Evolutionary conservation across 148 eudicot species (phyloP).

Genomic region (Gaultheria prostrata): DNA sequence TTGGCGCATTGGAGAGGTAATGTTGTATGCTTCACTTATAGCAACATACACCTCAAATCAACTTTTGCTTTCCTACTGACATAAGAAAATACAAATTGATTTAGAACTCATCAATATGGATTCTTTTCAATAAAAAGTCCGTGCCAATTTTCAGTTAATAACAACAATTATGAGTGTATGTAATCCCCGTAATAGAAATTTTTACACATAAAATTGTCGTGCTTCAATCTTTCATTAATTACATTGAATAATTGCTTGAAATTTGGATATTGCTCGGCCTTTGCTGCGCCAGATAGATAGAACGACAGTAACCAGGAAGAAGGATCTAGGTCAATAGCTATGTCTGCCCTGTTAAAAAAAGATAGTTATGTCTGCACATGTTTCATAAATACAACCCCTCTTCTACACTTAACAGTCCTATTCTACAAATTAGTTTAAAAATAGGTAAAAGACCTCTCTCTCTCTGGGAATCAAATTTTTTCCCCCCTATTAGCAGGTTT

Average conservation of each 20-base stretch:
- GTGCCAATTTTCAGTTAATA: not conserved
- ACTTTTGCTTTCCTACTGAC: not conserved
- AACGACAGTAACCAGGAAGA: not conserved
- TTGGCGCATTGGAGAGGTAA: constrained; percentile 73
- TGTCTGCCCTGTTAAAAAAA: not conserved
- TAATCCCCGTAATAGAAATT: not conserved
- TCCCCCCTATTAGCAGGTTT: not conserved
- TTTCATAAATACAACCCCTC: not conserved
- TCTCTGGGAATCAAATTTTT: not conserved
- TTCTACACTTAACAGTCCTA: not conserved
- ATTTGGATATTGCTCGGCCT: not conserved
- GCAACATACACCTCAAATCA: not conserved
- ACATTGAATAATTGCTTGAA: not conserved
- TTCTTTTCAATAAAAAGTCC: not conserved
- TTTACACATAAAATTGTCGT: not conserved
- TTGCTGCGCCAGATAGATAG: not conserved
- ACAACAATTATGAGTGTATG: not conserved
- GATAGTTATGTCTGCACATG: not conserved
- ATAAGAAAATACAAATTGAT: not conserved
- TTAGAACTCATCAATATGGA: not conserved
- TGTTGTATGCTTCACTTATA: not conserved
- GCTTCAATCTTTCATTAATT: not conserved
- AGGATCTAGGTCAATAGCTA: not conserved
- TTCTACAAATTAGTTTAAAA: not conserved
- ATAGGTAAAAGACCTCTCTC: not conserved